Base-by-base conservation (phyloP, 306 rosid species). In the Senna tora region DNA sequence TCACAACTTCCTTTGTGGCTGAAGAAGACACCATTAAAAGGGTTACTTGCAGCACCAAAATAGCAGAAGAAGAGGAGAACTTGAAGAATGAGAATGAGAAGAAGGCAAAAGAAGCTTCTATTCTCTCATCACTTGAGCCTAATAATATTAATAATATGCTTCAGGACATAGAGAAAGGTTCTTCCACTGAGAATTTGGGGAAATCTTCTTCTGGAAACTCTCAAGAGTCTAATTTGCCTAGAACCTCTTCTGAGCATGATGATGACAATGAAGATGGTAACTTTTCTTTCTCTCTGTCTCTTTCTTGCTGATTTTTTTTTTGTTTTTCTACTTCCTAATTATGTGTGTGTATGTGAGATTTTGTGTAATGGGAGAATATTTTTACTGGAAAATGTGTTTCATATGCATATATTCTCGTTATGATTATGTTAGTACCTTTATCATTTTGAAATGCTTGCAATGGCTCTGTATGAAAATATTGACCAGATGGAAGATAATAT, bases 1-100 rank as follows among this genome's bases (percentile, higher is more conserved):
- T 94, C 62, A 91, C 99, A 5, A 94, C 99, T 52, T 94, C 97
- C 15, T 94, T 94, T 81, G 99, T 94, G 2, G 99, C 99, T 1
- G 97, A 94, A 83, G 99, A 94, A 81, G 96, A 87, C 22, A 89
- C 99, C 38, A 67, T 87, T 43, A 79, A 77, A 7, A 82, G 67
- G 12, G 59, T 82, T 43, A 74, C 67, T n/a, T n/a, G n/a, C 20
- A 47, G 75, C 22, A 49, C 2, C 6, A 78, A 59, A 67, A 80
- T 81, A 55, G 84, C 67, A 6, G 79, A 86, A 51, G 81, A 75
- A 6, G 79, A 86, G 51, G 81, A 75, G 67, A 53, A 69, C 21
- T 81, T 55, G 51, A 53, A 33, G 3, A n/a, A 13, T 71, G 83
- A 86, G 14, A 64, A 50, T 42, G 6, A 9, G 0, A 51, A 46